Conservation (phyloP, 2,329 filamentous ascomycete species). For the Epichloe baconii region DNA sequence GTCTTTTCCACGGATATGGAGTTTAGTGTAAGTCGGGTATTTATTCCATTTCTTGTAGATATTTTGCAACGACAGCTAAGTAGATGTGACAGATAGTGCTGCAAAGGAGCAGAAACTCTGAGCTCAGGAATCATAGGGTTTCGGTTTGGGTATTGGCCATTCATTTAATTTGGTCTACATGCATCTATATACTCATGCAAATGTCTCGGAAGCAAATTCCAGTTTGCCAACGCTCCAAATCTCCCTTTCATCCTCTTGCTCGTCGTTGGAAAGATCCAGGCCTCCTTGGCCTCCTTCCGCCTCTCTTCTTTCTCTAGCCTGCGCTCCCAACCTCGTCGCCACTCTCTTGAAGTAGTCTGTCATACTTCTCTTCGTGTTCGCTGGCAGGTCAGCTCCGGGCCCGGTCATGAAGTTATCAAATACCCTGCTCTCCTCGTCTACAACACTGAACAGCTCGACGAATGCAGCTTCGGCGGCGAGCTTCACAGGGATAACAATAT, state of each 20-base stretch:
- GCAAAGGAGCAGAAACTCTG: neutral
- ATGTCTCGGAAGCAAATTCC: conserved; percentile 55
- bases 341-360: conserved; percentile 95
- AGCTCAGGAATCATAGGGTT: neutral
- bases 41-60: neutral
- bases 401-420: conserved; percentile 84
- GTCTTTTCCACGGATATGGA: neutral
- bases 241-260: conserved; percentile 87
- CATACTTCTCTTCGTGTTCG: conserved; percentile 77
- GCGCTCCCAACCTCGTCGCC: conserved; percentile 67
- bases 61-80: too few relatives aligned
- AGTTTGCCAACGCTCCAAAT: conserved; percentile 91
- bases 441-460: conserved; percentile 77
- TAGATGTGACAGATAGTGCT: neutral
- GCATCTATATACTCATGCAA: conserved; percentile 20
- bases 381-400: conserved; percentile 49
- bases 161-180: neutral
- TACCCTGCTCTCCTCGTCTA: conserved; percentile 70
- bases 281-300: conserved; percentile 84
- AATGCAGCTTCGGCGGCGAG: conserved; percentile 91
- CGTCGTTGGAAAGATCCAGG: conserved; percentile 76
- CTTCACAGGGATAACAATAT: conserved; percentile 89
- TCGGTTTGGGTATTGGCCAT: neutral
- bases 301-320: conserved; percentile 78
- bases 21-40: neutral